A percentile compares a stretch with the other conserved stretches of the same genome.
These are phyloP conservation scores for Thelephora ganbajun DNA, from an alignment of 768 basidiomycete genomes.

Conservation along the genomic window DNA sequence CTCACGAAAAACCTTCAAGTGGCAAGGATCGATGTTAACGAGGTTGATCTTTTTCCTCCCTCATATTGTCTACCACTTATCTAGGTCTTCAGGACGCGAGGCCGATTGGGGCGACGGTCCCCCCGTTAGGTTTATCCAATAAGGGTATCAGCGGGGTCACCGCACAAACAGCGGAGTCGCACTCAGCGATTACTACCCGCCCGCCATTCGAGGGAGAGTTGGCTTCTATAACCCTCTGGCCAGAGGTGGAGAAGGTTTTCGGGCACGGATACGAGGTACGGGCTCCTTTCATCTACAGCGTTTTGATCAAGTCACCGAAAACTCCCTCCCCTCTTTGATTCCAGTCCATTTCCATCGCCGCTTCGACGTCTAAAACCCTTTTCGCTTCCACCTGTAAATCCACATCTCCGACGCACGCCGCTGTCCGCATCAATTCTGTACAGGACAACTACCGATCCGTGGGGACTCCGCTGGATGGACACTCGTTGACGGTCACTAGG, in stretches of 20 bases:
- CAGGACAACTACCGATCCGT: conserved; percentile 46
- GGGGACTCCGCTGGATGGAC: conserved; percentile 67
- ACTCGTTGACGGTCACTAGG: conserved; percentile 79
- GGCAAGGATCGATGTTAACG: conserved; percentile 31
- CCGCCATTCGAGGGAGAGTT: conserved; percentile 82
- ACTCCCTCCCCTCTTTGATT: background rate
- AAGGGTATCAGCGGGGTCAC: conserved; percentile 58
- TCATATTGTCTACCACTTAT: background rate
- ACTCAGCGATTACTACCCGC: background rate
- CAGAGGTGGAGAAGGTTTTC: conserved; percentile 92
- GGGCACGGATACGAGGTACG: conserved; percentile 93
- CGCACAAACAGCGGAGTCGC: background rate
- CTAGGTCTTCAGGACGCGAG: conserved; percentile 30
- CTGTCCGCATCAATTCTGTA: conserved; percentile 71
- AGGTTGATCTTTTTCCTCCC: conserved; percentile 23
- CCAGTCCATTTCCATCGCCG: conserved; percentile 69
- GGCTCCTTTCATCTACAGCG: background rate
- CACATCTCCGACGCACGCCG: conserved; percentile 77
- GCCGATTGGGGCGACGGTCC: conserved; percentile 76
- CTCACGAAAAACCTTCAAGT: conserved; percentile 38
- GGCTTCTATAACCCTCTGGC: conserved; percentile 83
- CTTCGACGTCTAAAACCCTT: conserved; percentile 53
- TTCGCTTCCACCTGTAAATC: conserved; percentile 90
- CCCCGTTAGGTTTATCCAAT: conserved; percentile 89
- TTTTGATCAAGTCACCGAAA: background rate